These are phyloP conservation scores for Lablab purpureus DNA, from an alignment of 306 rosid genomes.

Conservation along the genomic window DNA sequence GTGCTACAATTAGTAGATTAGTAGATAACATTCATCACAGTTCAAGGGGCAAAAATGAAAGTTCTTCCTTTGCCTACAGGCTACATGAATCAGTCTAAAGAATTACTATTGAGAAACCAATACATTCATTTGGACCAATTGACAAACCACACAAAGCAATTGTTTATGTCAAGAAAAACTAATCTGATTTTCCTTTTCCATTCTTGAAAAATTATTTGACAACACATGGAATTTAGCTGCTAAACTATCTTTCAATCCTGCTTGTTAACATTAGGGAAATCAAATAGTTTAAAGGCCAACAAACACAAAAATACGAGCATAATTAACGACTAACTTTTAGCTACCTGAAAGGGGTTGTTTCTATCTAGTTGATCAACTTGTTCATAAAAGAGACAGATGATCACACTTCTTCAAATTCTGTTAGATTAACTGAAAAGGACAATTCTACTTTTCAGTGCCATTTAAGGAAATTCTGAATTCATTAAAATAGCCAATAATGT, in stretches of 20 bases:
- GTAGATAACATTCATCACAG: background rate
- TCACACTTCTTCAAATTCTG: conserved; percentile 15
- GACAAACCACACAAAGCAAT: background rate
- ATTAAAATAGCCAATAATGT: conserved; percentile 30
- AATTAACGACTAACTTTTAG: conserved; percentile 2
- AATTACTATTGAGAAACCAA: background rate
- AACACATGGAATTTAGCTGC: conserved; percentile 8
- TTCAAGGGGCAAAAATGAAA: background rate
- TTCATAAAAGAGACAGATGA: conserved; percentile 22
- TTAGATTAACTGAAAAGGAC: conserved; percentile 31
- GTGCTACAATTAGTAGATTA: background rate
- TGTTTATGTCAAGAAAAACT: conserved; percentile 8
- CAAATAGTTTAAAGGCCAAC: background rate
- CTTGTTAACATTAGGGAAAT: background rate
- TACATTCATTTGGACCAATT: background rate
- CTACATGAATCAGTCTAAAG: background rate
- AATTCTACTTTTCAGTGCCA: background rate
- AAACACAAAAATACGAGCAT: background rate
- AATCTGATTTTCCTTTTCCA: background rate
- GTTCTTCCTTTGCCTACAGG: background rate
- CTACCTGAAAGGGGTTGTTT: conserved; percentile 46
- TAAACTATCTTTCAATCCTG: background rate
- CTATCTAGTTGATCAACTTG: conserved; percentile 31
- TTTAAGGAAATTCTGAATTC: conserved; percentile 10
- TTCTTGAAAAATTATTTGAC: background rate